Percentiles rank a stretch among this genome's conserved stretches.
Conservation (phyloP, 73 alveolate species). For the Tetrahymena malaccensis region DNA sequence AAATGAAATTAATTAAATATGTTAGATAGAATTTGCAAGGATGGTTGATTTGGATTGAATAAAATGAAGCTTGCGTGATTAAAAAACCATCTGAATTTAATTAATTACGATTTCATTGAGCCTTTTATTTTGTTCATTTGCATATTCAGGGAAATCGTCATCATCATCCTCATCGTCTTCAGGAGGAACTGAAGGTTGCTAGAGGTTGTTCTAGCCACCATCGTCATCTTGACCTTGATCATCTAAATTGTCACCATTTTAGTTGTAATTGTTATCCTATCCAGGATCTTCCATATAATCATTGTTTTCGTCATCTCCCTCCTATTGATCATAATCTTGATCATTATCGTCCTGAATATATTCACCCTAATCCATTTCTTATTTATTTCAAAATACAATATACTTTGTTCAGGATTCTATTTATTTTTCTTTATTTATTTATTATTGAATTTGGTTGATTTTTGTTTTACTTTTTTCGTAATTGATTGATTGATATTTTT, state of each 20-base stretch:
- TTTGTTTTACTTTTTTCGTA: not conserved
- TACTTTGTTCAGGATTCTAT: not conserved
- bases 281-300: not conserved
- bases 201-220: not conserved
- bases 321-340: not conserved
- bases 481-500: not conserved
- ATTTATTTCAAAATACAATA: not conserved
- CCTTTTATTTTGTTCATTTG: slow-evolving; percentile 86
- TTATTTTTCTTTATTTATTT: not conserved
- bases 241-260: not conserved
- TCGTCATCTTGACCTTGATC: slow-evolving; percentile 1
- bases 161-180: slow-evolving; percentile 46
- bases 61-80: not conserved
- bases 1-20: too few species aligned
- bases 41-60: not conserved
- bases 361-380: not conserved
- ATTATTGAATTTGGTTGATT: not conserved
- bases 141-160: slow-evolving; percentile 91
- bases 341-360: not conserved
- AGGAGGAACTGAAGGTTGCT: slow-evolving; percentile 1
- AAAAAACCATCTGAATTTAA: not conserved
- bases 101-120: slow-evolving; percentile 62
- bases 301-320: not conserved
- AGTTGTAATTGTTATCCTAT: not conserved
- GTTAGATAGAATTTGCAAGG: not conserved